Base-by-base conservation (phyloP, 1,284 basidiomycete species). In the Phenoliferia sp. region DNA sequence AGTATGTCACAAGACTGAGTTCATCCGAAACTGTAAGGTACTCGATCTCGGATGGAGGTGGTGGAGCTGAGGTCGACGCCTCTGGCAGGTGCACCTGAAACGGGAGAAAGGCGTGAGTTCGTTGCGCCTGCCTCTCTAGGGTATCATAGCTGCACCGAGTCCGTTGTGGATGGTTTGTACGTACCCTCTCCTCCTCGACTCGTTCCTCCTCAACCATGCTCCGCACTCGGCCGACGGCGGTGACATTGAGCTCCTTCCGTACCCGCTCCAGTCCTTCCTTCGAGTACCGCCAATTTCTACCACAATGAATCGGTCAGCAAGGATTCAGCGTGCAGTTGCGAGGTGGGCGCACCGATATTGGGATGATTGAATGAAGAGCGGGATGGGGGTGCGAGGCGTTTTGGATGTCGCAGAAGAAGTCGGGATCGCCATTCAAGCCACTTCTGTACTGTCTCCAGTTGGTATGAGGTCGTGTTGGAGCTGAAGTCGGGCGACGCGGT, bases 1-100 rank as follows among this genome's bases (percentile, higher is more conserved):
- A 99, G 73, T 94, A 87, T 70, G 90, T 90, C 39, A 98, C 90
- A 28, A 99, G 85, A 6, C 91, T 82, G 44, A 87, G 84, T 78
- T 99, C 96, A 78, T 99, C 96, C 33, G 88, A 83, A 1, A 91
- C 85, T 33, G 81, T 84, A 28, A 94, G 82, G 77, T 94, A 94
- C 2, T 86, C 84, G 12, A 90, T 83, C 64, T 83, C 81, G 16
- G 82, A 79, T 7, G 66, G 63, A 3, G 68, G 55, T 36, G 61
- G 61, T 28, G 66, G 36, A 16, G 60, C 52, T 22, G 58, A 19
- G 5, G 60, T 33, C 69, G 69, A 54, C 76, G 54, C 9, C 52
- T 31, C 2, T 16, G 34, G 17, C 48, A 52, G 6, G 4, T 60
- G 58, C 5, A 26, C 56, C 64, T 69, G 33, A 1, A 16, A 19